Base-by-base conservation (phyloP, 352 stramenopile genomes). In the Blastocystis hominis region DNA sequence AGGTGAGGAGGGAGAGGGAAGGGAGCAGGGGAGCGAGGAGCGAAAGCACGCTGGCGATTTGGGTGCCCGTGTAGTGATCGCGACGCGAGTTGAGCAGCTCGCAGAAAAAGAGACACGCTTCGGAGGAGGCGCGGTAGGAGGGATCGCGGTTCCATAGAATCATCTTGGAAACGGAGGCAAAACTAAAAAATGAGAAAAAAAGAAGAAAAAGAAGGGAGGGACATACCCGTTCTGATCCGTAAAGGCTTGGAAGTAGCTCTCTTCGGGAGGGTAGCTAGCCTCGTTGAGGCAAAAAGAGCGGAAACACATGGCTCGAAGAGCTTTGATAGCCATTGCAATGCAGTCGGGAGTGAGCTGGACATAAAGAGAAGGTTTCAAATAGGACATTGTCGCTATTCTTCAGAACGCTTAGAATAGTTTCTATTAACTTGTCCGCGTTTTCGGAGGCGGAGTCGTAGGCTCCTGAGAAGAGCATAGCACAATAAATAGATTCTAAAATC, bases 391-490 rank as follows among this genome's bases (percentile, higher is more conserved):
- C 53, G 15, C 63, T 80, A 13, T 80, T 62, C n/a, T 46, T 61
- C 36, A 80, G 70, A 40, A 80, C 50, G 30, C 3, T n/a, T 46
- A 80, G n/a, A 17, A 61, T 3, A 10, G 70, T 36, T 9, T n/a
- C 53, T 13, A 80, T 46, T 15, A 64, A 42, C n/a, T 62, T 36
- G 10, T 64, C 70, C 6, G 70, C 70, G n/a, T 42, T 40, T 24
- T 80, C 70, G 3, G 70, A 80, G 42, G 44, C 44, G 50, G 40
- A 42, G 20, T 15, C n/a, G 50, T 80, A 80, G 20, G 70, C 70
- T 64, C 70, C 70, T 44, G 70, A 80, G 44, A 80, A 80, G 53
- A 6, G 42, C 70, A 80, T 80, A 30, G 55, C 70, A 7, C 44
- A 34, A 9, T n/a, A 20, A 47, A 80, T 7, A 15, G 42, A 17